Evolutionary conservation across 305 asterid genomes (phyloP).

Genomic region (Rubia balearica): DNA sequence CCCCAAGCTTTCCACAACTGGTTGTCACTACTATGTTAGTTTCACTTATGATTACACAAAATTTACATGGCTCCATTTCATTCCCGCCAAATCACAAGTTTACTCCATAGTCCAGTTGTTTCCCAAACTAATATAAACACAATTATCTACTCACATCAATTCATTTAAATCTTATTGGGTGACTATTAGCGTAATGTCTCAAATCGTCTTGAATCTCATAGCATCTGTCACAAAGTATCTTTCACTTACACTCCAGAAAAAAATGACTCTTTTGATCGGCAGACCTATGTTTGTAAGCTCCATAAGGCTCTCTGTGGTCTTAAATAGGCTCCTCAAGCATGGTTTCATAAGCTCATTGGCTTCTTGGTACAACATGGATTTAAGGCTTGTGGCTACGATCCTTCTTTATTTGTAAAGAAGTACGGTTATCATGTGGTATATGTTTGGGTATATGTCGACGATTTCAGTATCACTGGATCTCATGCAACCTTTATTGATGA

Average conservation of each 20-base stretch:
- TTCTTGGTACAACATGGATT: too few relatives aligned
- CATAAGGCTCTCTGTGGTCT: too few relatives aligned
- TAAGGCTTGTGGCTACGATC: too few relatives aligned
- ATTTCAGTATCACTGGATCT: too few relatives aligned
- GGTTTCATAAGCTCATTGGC: too few relatives aligned
- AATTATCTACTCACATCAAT: background rate
- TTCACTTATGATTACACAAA: background rate
- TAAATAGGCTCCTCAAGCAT: too few relatives aligned
- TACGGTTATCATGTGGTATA: too few relatives aligned
- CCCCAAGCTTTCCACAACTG: background rate
- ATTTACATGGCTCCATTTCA: too few relatives aligned
- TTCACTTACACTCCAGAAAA: background rate
- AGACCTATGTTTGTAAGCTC: background rate
- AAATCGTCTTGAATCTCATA: background rate
- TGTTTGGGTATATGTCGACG: too few relatives aligned
- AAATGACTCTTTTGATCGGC: background rate
- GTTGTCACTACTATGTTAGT: background rate
- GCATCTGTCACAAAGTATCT: background rate
- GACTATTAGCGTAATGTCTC: background rate
- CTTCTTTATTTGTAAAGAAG: too few relatives aligned
- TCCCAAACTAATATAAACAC: background rate
- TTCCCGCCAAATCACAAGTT: background rate
- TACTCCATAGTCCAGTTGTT: background rate
- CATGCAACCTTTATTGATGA: too few relatives aligned
- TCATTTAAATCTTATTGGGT: background rate